Evolutionary conservation across 179 eudicot genomes (phyloP).

Genomic region (Carnegiea gigantea): DNA sequence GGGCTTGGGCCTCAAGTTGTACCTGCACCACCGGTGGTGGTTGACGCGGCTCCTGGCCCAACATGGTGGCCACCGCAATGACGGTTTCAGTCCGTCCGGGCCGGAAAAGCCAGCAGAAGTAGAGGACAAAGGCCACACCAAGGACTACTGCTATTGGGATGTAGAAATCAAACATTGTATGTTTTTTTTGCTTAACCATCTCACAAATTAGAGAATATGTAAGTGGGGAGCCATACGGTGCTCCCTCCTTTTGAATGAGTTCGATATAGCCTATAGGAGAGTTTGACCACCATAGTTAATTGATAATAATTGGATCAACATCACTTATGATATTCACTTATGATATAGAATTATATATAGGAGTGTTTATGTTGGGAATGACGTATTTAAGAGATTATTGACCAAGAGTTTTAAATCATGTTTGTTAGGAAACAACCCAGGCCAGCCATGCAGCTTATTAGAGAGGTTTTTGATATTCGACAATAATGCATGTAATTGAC

Average conservation of each 20-base stretch:
- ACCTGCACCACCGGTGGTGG: constrained; percentile 3
- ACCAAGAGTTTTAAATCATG: neutral
- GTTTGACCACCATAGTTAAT: neutral
- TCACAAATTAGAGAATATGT: neutral
- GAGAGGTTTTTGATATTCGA: too few species aligned
- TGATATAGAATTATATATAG: neutral
- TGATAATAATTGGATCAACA: neutral
- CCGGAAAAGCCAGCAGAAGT: constrained; percentile 3
- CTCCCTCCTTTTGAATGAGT: neutral
- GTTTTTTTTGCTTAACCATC: neutral
- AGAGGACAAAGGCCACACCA: constrained; percentile 7
- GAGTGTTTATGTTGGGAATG: neutral
- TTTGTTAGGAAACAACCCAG: too few species aligned
- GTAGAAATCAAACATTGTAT: constrained; percentile 12
- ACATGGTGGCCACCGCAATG: constrained; percentile 8
- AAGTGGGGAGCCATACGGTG: neutral
- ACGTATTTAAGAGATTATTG: neutral
- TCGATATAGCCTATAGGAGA: neutral
- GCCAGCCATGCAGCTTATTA: too few species aligned
- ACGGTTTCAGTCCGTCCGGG: constrained; percentile 3
- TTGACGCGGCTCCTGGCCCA: constrained; percentile 13
- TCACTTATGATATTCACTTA: neutral
- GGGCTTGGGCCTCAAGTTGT: neutral
- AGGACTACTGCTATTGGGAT: constrained; percentile 8
- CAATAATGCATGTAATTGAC: too few species aligned